These are phyloP conservation scores for Venturia asperata DNA, from an alignment of 2,329 filamentous ascomycete genomes.

Conservation along the genomic window DNA sequence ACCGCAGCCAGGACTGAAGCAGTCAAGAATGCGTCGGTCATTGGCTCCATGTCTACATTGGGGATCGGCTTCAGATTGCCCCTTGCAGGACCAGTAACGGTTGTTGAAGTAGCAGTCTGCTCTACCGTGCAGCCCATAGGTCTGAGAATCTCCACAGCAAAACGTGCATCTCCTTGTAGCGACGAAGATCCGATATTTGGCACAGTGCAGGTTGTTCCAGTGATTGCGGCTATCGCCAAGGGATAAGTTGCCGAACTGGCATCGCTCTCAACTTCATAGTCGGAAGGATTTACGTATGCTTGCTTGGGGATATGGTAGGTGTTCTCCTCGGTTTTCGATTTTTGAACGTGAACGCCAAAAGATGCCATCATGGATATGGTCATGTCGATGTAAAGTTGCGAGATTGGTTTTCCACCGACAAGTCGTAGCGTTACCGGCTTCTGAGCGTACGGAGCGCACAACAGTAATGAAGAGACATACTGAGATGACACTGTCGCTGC, in stretches of 20 bases:
- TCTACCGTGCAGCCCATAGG: constrained; percentile 92
- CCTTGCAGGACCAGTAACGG: constrained; percentile 76
- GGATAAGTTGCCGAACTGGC: constrained; percentile 97
- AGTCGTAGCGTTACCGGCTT: constrained; percentile 82
- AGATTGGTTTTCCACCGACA: constrained; percentile 95
- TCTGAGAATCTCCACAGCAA: constrained; percentile 78
- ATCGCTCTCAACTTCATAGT: constrained; percentile 93
- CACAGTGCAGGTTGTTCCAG: constrained; percentile 88
- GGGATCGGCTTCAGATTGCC: constrained; percentile 68
- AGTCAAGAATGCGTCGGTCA: constrained; percentile 97
- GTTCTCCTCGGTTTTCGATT: constrained; percentile 70
- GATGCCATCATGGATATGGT: constrained; percentile 94
- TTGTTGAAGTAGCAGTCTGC: constrained; percentile 79
- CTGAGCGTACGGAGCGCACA: constrained; percentile 96
- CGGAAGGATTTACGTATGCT: constrained; percentile 70
- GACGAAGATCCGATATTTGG: constrained; percentile 92
- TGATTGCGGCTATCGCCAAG: constrained; percentile 87
- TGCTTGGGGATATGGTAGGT: constrained; percentile 91
- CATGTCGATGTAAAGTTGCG: constrained; percentile 97
- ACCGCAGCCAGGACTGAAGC: constrained; percentile 90
- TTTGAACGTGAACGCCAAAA: constrained; percentile 76
- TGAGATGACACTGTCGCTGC: constrained; percentile 97
- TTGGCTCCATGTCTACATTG: constrained; percentile 95
- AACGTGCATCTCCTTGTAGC: constrained; percentile 88
- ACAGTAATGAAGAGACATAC: constrained; percentile 92